Percentiles rank a stretch among this genome's conserved stretches.
These are phyloP conservation scores for Blastobotrys persicus DNA, from an alignment of 1,139 yeast genomes.

Conservation along the genomic window DNA sequence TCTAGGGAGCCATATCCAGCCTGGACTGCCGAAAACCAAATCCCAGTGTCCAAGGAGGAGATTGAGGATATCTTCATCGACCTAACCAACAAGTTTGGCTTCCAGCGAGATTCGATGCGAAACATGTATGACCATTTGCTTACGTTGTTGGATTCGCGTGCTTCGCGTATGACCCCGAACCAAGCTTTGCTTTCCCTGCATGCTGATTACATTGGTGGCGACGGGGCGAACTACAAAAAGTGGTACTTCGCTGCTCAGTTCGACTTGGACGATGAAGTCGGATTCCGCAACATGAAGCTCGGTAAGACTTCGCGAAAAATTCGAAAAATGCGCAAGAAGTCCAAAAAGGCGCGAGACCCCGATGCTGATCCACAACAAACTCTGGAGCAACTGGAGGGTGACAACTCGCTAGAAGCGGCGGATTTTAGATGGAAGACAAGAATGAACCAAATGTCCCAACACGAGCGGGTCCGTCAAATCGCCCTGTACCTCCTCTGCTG, in stretches of 20 bases:
- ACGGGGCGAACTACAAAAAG: constrained; percentile 83
- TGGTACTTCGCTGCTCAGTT: constrained; percentile 96
- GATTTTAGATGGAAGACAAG: constrained; percentile 80
- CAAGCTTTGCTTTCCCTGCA: constrained; percentile 90
- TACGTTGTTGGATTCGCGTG: constrained; percentile 89
- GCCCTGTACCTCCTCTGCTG: constrained; percentile 87
- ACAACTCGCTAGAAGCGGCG: constrained; percentile 74
- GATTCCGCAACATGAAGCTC: constrained; percentile 74
- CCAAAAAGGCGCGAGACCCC: constrained; percentile 58
- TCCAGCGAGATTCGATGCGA: constrained; percentile 96
- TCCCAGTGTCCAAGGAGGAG: constrained; percentile 80
- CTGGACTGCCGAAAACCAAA: constrained; percentile 90
- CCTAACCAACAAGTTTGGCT: constrained; percentile 87
- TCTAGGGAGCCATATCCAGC: constrained; percentile 87
- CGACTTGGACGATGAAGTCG: constrained; percentile 78
- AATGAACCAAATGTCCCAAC: constrained; percentile 66
- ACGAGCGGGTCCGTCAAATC: constrained; percentile 85
- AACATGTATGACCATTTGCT: constrained; percentile 95
- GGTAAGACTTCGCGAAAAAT: constrained; percentile 63
- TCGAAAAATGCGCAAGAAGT: constrained; percentile 54
- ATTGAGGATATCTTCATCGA: constrained; percentile 91
- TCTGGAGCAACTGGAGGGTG: constrained; percentile 82
- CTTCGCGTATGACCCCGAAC: constrained; percentile 95
- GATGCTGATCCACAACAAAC: constrained; percentile 50
- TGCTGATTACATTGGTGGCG: constrained; percentile 97